Evolutionary conservation across 768 basidiomycete genomes (phyloP).

Genomic region (Bullera alba): DNA sequence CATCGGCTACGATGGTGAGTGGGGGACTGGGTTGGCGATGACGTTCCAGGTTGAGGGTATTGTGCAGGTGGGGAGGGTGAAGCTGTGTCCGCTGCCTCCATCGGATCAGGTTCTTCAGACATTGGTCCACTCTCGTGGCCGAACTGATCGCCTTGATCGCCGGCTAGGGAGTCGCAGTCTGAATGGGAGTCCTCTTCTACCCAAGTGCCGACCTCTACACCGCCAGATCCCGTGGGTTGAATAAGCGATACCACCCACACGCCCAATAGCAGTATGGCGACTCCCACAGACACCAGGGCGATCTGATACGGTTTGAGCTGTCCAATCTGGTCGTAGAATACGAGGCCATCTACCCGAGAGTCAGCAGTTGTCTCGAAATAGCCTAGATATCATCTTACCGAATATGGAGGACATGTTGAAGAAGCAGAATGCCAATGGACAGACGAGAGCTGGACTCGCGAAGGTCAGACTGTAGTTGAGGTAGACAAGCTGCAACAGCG

Average conservation of each 20-base stretch:
- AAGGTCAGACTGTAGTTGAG: conserved; percentile 55
- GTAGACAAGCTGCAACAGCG: conserved; percentile 59
- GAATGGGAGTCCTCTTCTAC: conserved; percentile 39
- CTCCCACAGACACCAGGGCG: conserved; percentile 68
- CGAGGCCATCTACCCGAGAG: conserved; percentile 42
- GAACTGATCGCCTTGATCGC: conserved; percentile 2
- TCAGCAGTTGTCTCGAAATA: neutral
- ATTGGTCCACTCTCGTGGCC: neutral
- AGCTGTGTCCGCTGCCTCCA: neutral
- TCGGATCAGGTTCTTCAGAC: neutral
- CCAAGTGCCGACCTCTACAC: conserved; percentile 46
- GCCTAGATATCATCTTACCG: conserved; percentile 51
- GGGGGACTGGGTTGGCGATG: conserved; percentile 6
- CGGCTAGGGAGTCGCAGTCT: conserved; percentile 2
- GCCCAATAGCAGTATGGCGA: conserved; percentile 68
- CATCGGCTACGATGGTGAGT: neutral
- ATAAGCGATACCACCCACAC: conserved; percentile 80
- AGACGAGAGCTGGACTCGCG: conserved; percentile 77
- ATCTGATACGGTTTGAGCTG: conserved; percentile 64
- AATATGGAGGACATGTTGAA: conserved; percentile 89
- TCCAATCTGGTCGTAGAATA: conserved; percentile 81
- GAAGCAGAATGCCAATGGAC: conserved; percentile 91
- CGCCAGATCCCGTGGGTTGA: conserved; percentile 52
- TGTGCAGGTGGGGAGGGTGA: neutral
- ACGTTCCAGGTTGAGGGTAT: neutral